Base-by-base conservation (phyloP, 257 asterid species). In the Fraxinus americana region DNA sequence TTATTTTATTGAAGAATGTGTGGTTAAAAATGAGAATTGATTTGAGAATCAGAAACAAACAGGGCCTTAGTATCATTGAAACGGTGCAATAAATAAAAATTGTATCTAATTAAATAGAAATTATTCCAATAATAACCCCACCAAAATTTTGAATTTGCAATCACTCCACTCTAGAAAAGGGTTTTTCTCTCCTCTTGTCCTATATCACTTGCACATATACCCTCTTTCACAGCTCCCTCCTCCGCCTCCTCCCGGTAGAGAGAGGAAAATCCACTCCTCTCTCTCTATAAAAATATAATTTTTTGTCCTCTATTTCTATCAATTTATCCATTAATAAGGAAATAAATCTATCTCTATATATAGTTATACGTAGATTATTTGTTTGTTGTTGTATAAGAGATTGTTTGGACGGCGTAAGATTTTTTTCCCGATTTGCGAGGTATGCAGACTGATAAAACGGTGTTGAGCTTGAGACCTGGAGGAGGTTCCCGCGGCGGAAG, bases 381-480 rank as follows among this genome's bases (percentile, higher is more conserved):
- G 12, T 78, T 72, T n/a, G 45, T 17, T 70, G 73, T 57, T 38
- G 34, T 71, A 4, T 52, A 11, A 45, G 17, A 75, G 71, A 29
- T 79, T 80, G 80, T 52, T 71, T 66, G 70, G 80, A 70, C 70
- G 67, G 30, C 30, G 48, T 48, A 54, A 39, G 81, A 54, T 23
- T 2, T 3, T 29, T 29, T 29, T 29, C 2, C 68, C n/a, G 82
- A 81, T 80, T 75, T 68, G 81, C 67, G 70, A 87, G 90, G 81
- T 85, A 90, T 90, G 94, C 90, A 85, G 90, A 76, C 95, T 79
- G 90, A 90, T 90, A 90, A 84, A 83, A 84, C 88, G 66, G 87
- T 80, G 68, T 80, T 90, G 86, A 90, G 90, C 84, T 88, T 90
- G 87, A 87, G 95, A 87, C 95, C 92, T 75, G 92, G 92, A 72